A percentile compares a stretch with the other conserved stretches of the same genome.
These are phyloP conservation scores for Aureobasidium sp. DNA, from an alignment of 2,329 filamentous ascomycete species.

Conservation along the genomic window DNA sequence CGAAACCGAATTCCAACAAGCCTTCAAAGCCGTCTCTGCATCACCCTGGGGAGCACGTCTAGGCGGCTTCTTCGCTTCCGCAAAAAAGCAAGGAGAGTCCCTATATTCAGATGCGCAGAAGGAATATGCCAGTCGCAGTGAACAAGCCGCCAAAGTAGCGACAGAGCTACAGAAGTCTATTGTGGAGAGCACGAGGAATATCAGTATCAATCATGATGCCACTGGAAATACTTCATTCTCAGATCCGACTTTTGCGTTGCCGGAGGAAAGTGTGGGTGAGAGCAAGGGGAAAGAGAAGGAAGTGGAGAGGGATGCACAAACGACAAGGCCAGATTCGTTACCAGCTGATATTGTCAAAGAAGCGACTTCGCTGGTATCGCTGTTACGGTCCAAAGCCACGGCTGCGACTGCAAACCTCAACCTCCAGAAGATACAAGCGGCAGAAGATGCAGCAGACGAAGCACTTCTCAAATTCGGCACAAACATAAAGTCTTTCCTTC, in stretches of 20 bases:
- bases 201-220: slow-evolving; percentile 49
- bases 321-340: slow-evolving; percentile 33
- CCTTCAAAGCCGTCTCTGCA: slow-evolving; percentile 84
- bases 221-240: slow-evolving; percentile 21
- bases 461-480: slow-evolving; percentile 84
- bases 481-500: slow-evolving; percentile 81
- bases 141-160: slow-evolving; percentile 72
- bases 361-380: slow-evolving; percentile 60
- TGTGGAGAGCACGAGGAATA: slow-evolving; percentile 56
- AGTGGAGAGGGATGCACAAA: not conserved
- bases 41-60: slow-evolving; percentile 87
- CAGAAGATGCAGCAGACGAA: slow-evolving; percentile 94
- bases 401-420: slow-evolving; percentile 41
- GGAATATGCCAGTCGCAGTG: slow-evolving; percentile 62
- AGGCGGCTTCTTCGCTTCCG: slow-evolving; percentile 74
- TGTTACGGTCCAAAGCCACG: slow-evolving; percentile 67
- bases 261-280: not conserved
- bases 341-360: slow-evolving; percentile 45
- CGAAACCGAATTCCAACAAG: slow-evolving; percentile 85
- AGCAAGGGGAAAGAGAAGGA: slow-evolving; percentile 19
- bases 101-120: slow-evolving; percentile 78
- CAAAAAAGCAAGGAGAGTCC: slow-evolving; percentile 90
- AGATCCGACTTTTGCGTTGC: slow-evolving; percentile 16
- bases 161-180: slow-evolving; percentile 48
- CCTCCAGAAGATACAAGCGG: slow-evolving; percentile 79